Conservation (phyloP, 345 rosid genomes). For the Stellera chamaejasme region DNA sequence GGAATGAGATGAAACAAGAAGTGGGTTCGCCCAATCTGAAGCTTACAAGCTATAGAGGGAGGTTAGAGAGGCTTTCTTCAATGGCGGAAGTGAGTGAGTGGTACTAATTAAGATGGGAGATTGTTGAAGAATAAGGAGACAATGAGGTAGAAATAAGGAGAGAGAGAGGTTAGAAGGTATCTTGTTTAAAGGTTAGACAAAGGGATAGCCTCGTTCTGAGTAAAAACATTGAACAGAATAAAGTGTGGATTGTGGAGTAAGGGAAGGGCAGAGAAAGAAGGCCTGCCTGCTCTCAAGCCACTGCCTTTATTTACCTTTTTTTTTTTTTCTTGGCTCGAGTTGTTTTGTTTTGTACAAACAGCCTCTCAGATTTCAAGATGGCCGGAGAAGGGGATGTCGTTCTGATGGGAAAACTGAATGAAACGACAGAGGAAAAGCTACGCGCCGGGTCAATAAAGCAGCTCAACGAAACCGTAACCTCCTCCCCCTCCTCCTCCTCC, state of each 20-base stretch:
- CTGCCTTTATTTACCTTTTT: not conserved
- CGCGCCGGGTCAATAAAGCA: constrained; percentile 24
- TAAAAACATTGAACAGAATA: constrained; percentile 75
- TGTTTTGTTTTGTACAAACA: not conserved
- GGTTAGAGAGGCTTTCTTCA: constrained; percentile 29
- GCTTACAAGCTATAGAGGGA: constrained; percentile 13
- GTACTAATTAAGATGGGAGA: constrained; percentile 31
- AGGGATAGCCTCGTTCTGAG: constrained; percentile 58
- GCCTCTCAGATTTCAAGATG: constrained; percentile 19
- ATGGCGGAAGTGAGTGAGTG: constrained; percentile 56
- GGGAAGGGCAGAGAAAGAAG: constrained; percentile 15
- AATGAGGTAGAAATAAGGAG: constrained; percentile 48
- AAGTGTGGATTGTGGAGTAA: constrained; percentile 31
- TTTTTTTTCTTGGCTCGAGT: not conserved
- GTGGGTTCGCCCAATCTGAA: constrained; percentile 21
- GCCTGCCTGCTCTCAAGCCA: constrained; percentile 11
- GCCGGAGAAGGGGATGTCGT: constrained; percentile 21
- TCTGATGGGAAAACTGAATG: not conserved
- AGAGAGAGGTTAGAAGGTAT: constrained; percentile 17
- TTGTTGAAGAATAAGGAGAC: constrained; percentile 74
- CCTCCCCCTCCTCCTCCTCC: not conserved
- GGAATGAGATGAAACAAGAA: constrained; percentile 14
- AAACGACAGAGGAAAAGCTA: constrained; percentile 22
- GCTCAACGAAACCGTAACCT: constrained; percentile 2
- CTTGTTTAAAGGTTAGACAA: constrained; percentile 27